Evolutionary conservation across 2,329 filamentous ascomycete species (phyloP).

Genomic region (Neurospora sp.): DNA sequence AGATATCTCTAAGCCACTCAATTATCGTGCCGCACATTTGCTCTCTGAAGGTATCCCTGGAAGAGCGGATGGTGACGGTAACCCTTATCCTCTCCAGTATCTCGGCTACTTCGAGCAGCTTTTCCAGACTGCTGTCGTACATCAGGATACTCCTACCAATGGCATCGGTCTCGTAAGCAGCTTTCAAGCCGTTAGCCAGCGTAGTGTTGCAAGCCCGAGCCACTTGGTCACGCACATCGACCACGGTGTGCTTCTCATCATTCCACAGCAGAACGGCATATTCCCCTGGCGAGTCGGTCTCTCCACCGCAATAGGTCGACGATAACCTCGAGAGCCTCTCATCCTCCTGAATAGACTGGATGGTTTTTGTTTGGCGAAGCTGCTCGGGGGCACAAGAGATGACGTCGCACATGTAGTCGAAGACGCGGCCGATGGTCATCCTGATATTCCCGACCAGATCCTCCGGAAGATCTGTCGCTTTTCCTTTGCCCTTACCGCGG

Average conservation of each 20-base stretch:
- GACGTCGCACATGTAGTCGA: conserved; percentile 96
- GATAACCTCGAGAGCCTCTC: conserved; percentile 70
- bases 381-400: conserved; percentile 97
- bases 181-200: conserved; percentile 55
- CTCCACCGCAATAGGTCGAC: conserved; percentile 62
- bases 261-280: conserved; percentile 91
- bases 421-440: conserved; percentile 72
- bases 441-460: conserved; percentile 70
- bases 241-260: conserved; percentile 94
- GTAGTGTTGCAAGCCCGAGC: conserved; percentile 75
- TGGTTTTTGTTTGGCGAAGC: conserved; percentile 73
- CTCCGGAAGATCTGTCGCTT: conserved; percentile 52
- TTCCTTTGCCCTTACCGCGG: conserved; percentile 50
- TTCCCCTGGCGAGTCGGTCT: conserved; percentile 58
- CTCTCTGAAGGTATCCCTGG: conserved; percentile 90
- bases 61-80: conserved; percentile 86
- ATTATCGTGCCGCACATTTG: conserved; percentile 98
- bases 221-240: conserved; percentile 83
- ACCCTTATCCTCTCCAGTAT: conserved; percentile 93
- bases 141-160: conserved; percentile 79
- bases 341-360: conserved; percentile 69
- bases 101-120: conserved; percentile 66
- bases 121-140: conserved; percentile 60
- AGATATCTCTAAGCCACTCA: conserved; percentile 90
- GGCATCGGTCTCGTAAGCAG: conserved; percentile 82